phyloP scores from a whole-genome alignment of 75 land plant genomes.

The Larix kaempferi region DNA sequence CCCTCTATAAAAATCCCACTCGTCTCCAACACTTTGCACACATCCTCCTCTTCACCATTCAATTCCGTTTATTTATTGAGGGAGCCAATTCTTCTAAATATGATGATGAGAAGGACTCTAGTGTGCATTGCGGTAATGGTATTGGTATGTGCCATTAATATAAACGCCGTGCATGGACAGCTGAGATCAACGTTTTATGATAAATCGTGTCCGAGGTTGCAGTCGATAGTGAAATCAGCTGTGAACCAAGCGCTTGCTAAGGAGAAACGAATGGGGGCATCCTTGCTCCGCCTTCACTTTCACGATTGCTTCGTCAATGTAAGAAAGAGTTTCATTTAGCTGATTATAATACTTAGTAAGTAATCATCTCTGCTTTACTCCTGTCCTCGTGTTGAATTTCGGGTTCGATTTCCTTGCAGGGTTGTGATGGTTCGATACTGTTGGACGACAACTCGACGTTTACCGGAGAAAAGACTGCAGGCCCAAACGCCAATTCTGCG shows the following conservation, averaged over 20 bases:
- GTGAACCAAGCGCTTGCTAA: neutral
- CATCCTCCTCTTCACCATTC: too few species aligned
- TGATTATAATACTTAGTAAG: too few species aligned
- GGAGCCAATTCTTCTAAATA: too few species aligned
- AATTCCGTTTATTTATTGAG: too few species aligned
- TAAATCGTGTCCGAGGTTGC: neutral
- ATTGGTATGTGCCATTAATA: too few species aligned
- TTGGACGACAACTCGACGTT: slow-evolving; percentile 4
- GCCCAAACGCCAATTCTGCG: slow-evolving; percentile 5
- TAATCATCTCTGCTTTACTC: too few species aligned
- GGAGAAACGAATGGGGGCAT: slow-evolving; percentile 8
- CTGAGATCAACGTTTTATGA: neutral
- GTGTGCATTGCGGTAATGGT: too few species aligned
- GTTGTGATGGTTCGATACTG: slow-evolving; percentile 17
- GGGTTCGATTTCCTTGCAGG: neutral
- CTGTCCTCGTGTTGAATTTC: too few species aligned
- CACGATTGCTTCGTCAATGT: slow-evolving; percentile 27
- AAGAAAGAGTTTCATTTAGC: too few species aligned
- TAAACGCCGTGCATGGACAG: neutral
- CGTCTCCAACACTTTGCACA: too few species aligned
- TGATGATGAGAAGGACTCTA: too few species aligned
- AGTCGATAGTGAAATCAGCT: neutral
- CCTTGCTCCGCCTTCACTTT: slow-evolving; percentile 21
- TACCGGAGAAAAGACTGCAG: slow-evolving; percentile 7
- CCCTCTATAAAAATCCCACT: too few species aligned